phyloP scores from a whole-genome alignment of 306 rosid genomes.

The Inga laurina region DNA sequence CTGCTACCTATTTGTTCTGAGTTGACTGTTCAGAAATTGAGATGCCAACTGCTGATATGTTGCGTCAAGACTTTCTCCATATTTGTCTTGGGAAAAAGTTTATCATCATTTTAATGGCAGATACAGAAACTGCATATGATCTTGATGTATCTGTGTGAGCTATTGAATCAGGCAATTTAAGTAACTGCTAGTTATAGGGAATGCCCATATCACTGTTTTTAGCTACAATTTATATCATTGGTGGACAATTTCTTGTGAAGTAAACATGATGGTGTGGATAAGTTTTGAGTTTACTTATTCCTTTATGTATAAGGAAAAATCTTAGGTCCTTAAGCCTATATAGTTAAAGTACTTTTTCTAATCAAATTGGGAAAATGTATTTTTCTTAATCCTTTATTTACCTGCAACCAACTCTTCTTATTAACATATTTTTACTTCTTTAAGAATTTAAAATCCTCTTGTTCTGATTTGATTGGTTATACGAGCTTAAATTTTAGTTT shows the following conservation, averaged over 20 bases:
- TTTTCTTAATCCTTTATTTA: too few species aligned
- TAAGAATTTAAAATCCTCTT: background rate
- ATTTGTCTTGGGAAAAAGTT: background rate
- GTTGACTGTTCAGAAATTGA: background rate
- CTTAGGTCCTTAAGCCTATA: background rate
- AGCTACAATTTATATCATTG: background rate
- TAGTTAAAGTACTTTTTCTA: background rate
- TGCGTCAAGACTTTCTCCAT: background rate
- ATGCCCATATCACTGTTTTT: background rate
- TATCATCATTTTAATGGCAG: background rate
- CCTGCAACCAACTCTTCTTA: background rate
- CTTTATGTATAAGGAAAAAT: background rate
- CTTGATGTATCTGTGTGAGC: background rate
- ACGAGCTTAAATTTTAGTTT: background rate
- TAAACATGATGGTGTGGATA: background rate
- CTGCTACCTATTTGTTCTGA: background rate
- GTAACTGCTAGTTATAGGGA: background rate
- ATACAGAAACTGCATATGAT: slow-evolving; percentile 3
- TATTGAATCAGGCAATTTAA: background rate
- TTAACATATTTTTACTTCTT: too few species aligned
- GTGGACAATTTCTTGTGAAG: background rate
- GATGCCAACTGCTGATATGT: background rate
- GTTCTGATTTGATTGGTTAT: background rate
- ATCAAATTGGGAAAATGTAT: background rate
- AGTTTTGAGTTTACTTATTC: background rate